A percentile compares a stretch with the other conserved stretches of the same genome.
Evolutionary conservation across 306 rosid genomes (phyloP).

Genomic region (Fragaria iinumae): DNA sequence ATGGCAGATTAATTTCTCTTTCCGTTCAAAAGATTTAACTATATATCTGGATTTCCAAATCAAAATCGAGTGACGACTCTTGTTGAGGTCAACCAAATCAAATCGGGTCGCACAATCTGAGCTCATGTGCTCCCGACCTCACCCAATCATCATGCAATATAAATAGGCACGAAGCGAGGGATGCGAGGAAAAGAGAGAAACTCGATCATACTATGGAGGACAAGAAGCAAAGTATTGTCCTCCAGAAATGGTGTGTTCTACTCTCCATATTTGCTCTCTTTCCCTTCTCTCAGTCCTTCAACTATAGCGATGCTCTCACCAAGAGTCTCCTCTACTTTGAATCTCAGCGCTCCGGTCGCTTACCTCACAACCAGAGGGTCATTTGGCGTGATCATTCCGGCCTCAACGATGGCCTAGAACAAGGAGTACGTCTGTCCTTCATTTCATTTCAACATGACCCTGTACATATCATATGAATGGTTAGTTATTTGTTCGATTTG

Average conservation of each 20-base stretch:
- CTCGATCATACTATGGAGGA: not conserved
- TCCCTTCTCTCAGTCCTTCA: conserved; percentile 41
- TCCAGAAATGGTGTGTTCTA: conserved; percentile 28
- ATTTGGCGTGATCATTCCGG: conserved; percentile 84
- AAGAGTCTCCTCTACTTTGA: conserved; percentile 78
- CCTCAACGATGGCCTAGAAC: conserved; percentile 75
- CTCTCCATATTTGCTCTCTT: conserved; percentile 35
- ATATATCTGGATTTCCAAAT: not conserved
- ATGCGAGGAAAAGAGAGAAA: not conserved
- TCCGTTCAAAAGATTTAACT: not conserved
- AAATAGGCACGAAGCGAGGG: not conserved
- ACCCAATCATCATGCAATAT: not conserved
- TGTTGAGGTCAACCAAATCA: conserved; percentile 2
- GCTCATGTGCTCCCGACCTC: conserved; percentile 12
- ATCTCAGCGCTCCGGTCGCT: conserved; percentile 79
- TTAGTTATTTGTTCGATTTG: not conserved
- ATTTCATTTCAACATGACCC: not conserved
- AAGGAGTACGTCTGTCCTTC: conserved; percentile 49
- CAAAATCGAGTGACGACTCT: not conserved
- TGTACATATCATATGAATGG: not conserved
- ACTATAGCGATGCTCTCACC: conserved; percentile 63
- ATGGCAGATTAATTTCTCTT: not conserved
- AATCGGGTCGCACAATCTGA: not conserved
- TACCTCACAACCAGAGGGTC: conserved; percentile 76
- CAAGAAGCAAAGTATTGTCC: conserved; percentile 34